These are phyloP conservation scores for Boletus semigastroideus DNA, from an alignment of 1,284 basidiomycete genomes.

Conservation along the genomic window DNA sequence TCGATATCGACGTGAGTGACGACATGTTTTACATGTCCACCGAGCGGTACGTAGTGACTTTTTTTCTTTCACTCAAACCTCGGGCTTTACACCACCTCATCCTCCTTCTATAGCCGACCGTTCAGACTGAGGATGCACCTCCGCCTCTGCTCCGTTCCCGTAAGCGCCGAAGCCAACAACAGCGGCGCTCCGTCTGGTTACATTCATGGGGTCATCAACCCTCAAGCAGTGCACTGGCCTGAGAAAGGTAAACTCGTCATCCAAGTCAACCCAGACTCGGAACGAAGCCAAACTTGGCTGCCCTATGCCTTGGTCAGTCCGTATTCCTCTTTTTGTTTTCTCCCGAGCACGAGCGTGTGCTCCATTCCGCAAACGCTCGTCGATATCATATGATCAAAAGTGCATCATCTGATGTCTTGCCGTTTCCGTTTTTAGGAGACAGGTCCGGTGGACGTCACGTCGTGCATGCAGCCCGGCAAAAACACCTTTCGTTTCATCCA, in stretches of 20 bases:
- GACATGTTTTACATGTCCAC: conserved; percentile 21
- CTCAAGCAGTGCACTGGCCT: conserved; percentile 19
- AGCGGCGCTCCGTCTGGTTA: neutral
- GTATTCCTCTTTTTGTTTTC: neutral
- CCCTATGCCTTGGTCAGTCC: conserved; percentile 26
- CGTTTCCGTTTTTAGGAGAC: conserved; percentile 13
- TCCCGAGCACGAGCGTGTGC: neutral
- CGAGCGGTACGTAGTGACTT: conserved; percentile 16
- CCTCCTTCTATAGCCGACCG: conserved; percentile 1
- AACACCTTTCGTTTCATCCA: conserved; percentile 34
- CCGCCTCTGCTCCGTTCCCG: conserved; percentile 24
- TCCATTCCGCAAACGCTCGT: too few species aligned
- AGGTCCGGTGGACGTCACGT: conserved; percentile 29
- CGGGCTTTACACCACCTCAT: neutral
- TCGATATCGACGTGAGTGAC: conserved; percentile 22
- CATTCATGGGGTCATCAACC: conserved; percentile 4
- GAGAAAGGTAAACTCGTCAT: conserved; percentile 27
- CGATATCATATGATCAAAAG: neutral
- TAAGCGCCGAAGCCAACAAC: neutral
- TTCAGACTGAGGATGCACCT: conserved; percentile 21
- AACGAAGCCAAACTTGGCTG: conserved; percentile 29
- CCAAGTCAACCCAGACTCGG: conserved; percentile 27
- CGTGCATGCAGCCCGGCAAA: conserved; percentile 27
- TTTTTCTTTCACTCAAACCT: too few species aligned
- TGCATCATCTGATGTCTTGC: too few species aligned